Evolutionary conservation across 2,329 filamentous ascomycete genomes (phyloP).

Genomic region (Aureobasidium leucospermi): DNA sequence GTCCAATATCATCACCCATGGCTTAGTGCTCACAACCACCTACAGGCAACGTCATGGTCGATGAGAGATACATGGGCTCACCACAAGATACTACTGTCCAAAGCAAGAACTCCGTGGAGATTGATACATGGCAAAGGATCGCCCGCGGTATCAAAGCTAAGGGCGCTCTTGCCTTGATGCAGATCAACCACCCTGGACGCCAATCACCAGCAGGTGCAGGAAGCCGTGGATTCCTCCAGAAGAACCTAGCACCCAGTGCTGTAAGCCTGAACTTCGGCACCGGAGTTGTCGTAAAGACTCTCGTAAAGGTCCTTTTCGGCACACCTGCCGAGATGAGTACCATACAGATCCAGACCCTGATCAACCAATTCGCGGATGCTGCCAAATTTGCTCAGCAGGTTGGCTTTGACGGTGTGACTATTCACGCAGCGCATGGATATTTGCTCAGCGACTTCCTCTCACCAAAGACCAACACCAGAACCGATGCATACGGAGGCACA

Average conservation of each 20-base stretch:
- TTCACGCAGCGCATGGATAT: conserved; percentile 49
- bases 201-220: conserved; percentile 38
- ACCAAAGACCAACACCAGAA: conserved; percentile 38
- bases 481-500: conserved; percentile 42
- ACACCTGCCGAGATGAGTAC: conserved; percentile 51
- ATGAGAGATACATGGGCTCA: conserved; percentile 8
- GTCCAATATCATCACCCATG: too few relatives aligned
- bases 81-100: conserved; percentile 29
- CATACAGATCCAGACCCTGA: conserved; percentile 47
- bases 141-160: background rate
- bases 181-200: conserved; percentile 43
- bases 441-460: conserved; percentile 38
- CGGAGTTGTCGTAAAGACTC: background rate
- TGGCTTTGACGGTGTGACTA: conserved; percentile 47
- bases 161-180: conserved; percentile 35
- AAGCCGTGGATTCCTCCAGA: conserved; percentile 29
- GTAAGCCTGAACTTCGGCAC: conserved; percentile 37
- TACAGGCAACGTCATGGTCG: conserved; percentile 34
- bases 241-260: conserved; percentile 39
- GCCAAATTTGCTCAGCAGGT: conserved; percentile 44
- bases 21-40: too few relatives aligned
- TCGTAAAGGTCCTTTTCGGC: conserved; percentile 33
- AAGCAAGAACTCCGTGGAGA: conserved; percentile 30
- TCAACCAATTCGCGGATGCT: conserved; percentile 46
- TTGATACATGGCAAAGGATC: conserved; percentile 19